Percentiles rank a stretch among this genome's conserved stretches.
Evolutionary conservation across 192 early-diverging fungal genomes (phyloP).

Genomic region (Pecoramyces ruminantium): DNA sequence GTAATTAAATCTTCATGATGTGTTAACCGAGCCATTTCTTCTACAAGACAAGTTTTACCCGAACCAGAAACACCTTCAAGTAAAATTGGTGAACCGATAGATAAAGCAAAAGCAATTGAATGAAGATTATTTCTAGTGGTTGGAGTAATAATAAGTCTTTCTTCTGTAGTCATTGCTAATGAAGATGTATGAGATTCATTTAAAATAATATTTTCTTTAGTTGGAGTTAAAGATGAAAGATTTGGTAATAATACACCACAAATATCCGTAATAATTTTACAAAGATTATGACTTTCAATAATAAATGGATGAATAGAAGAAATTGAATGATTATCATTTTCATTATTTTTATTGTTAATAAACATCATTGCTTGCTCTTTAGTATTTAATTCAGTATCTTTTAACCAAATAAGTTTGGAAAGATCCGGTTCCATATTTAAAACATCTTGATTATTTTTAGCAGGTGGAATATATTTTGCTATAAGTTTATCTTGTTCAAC

Average conservation of each 20-base stretch:
- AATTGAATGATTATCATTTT: no score
- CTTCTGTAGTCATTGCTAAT: background rate
- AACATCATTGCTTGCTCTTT: background rate
- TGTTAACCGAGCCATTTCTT: conserved; percentile 64
- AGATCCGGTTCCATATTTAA: background rate
- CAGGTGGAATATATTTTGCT: background rate
- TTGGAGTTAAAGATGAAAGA: background rate
- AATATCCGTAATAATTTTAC: background rate
- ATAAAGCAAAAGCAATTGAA: conserved; percentile 66
- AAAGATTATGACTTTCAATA: background rate
- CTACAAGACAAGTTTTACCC: conserved; percentile 82
- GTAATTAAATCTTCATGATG: conserved; percentile 69
- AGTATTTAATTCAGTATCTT: background rate
- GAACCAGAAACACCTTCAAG: conserved; percentile 67
- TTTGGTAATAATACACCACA: background rate
- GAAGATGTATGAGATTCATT: background rate
- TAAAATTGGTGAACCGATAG: conserved; percentile 70
- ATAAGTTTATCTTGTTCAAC: background rate
- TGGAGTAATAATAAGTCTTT: conserved; percentile 52
- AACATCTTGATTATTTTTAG: background rate
- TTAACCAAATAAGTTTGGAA: background rate
- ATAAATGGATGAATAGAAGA: background rate
- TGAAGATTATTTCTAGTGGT: conserved; percentile 62
- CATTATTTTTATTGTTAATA: background rate
- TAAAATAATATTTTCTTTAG: background rate